Conservation (phyloP, 352 stramenopile genomes). For the Phytophthora crassamura region DNA sequence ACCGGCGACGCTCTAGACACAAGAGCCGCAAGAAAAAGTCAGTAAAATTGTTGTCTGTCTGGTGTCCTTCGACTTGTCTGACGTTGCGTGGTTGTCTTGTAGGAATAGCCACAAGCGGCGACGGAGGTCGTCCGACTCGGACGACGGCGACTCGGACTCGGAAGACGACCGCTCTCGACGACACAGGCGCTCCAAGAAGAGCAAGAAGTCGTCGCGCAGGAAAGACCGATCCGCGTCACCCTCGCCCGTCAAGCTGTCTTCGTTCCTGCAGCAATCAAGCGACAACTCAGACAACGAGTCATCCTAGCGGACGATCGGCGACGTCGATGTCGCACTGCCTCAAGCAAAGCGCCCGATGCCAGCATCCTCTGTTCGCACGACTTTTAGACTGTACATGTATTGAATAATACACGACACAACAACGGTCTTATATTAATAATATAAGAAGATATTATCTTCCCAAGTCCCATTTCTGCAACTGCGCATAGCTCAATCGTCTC, state of each 20-base stretch:
- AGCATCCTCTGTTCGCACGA: conserved; percentile 3
- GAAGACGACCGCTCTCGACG: conserved; percentile 42
- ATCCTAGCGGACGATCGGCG: conserved; percentile 21
- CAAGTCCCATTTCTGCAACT: too few relatives aligned
- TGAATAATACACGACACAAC: conserved; percentile 10
- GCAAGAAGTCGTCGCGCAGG: conserved; percentile 46
- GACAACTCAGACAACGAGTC: conserved; percentile 34
- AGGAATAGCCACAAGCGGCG: conserved; percentile 72
- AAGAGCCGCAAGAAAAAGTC: conserved; percentile 85
- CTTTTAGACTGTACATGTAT: conserved; percentile 36
- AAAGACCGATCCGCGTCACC: conserved; percentile 53
- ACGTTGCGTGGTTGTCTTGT: conserved; percentile 21
- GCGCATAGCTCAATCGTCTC: background rate
- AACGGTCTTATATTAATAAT: too few relatives aligned
- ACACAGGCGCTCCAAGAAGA: conserved; percentile 47
- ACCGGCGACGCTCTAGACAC: conserved; percentile 53
- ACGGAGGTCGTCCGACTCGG: conserved; percentile 56
- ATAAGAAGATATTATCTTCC: too few relatives aligned
- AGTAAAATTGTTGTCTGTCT: too few relatives aligned
- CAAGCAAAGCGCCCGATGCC: background rate
- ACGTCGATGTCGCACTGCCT: background rate
- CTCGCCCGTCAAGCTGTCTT: conserved; percentile 85
- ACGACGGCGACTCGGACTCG: conserved; percentile 39
- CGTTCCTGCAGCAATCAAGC: conserved; percentile 87
- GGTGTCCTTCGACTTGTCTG: conserved; percentile 7